phyloP scores from a whole-genome alignment of 495 filamentous ascomycete species.

The Emericellopsis terricola region DNA sequence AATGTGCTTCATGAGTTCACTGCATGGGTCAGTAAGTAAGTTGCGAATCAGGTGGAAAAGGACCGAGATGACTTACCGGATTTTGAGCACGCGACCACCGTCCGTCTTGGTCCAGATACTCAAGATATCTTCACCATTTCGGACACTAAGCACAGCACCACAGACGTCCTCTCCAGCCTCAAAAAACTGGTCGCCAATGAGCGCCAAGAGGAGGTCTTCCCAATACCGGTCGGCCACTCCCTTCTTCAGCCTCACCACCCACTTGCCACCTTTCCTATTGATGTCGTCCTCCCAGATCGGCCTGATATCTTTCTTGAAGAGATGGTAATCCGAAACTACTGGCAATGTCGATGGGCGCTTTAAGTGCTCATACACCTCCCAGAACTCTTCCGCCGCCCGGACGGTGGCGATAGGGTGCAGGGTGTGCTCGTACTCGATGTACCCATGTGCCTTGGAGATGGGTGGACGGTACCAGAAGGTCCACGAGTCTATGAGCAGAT shows the following conservation, averaged over 20 bases:
- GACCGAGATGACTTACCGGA: constrained; percentile 44
- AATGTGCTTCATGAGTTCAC: constrained; percentile 83
- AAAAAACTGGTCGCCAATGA: constrained; percentile 87
- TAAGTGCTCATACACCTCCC: constrained; percentile 76
- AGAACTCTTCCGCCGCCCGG: constrained; percentile 78
- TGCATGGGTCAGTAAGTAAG: constrained; percentile 15
- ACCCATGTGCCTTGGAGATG: constrained; percentile 68
- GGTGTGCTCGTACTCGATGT: constrained; percentile 96
- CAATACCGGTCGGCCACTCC: constrained; percentile 93
- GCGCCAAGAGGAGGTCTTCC: constrained; percentile 84
- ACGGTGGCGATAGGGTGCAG: constrained; percentile 70
- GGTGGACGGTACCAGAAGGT: constrained; percentile 85
- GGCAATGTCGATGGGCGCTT: constrained; percentile 78
- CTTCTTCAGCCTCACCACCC: constrained; percentile 91
- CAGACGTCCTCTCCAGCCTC: constrained; percentile 92
- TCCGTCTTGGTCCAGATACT: constrained; percentile 93
- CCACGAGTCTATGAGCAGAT: constrained; percentile 3
- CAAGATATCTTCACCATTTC: constrained; percentile 90
- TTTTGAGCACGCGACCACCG: constrained; percentile 87
- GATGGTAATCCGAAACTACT: constrained; percentile 90
- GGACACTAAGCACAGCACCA: constrained; percentile 80
- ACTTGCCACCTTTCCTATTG: constrained; percentile 92
- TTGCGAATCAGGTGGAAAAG: background rate
- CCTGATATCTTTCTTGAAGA: constrained; percentile 92
- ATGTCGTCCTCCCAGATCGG: constrained; percentile 98